phyloP scores from a whole-genome alignment of 2,329 filamentous ascomycete genomes.

The Trichoderma hamatum region DNA sequence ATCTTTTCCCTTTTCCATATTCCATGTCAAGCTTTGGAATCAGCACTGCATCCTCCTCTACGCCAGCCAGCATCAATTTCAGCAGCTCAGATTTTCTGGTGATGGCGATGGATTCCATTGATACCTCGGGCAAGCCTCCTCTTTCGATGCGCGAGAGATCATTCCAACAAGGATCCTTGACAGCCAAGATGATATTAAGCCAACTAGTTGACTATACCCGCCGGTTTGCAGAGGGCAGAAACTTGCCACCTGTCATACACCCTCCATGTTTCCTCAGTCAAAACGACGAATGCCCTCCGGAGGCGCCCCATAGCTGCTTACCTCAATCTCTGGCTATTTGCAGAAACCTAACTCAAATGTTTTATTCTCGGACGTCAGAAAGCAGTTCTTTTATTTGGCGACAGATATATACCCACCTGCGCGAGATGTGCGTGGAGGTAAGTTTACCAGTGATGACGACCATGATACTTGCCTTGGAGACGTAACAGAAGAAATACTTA shows the following conservation, averaged over 20 bases:
- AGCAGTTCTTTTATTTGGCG: constrained; percentile 6
- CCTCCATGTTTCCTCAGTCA: constrained; percentile 7
- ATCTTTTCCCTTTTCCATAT: background rate
- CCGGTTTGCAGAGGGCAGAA: constrained; percentile 8
- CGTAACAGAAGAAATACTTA: background rate
- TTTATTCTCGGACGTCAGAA: constrained; percentile 10
- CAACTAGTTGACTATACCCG: constrained; percentile 17
- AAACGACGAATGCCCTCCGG: background rate
- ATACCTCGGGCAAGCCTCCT: background rate
- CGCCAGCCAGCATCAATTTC: background rate
- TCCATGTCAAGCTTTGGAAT: background rate
- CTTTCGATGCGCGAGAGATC: constrained; percentile 13
- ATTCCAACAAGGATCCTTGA: constrained; percentile 3
- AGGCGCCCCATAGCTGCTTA: background rate
- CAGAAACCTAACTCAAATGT: background rate
- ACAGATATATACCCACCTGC: constrained; percentile 8
- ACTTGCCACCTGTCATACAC: constrained; percentile 12
- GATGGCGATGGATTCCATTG: background rate
- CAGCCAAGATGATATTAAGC: constrained; percentile 12
- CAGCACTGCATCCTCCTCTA: background rate
- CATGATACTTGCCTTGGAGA: background rate
- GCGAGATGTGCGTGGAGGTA: constrained; percentile 3
- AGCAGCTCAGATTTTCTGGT: background rate
- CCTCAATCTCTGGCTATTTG: background rate
- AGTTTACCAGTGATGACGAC: background rate